Percentiles rank a stretch among this genome's conserved stretches.
Conservation (phyloP, 192 early-diverging fungal species). For the Linderina pennispora region DNA sequence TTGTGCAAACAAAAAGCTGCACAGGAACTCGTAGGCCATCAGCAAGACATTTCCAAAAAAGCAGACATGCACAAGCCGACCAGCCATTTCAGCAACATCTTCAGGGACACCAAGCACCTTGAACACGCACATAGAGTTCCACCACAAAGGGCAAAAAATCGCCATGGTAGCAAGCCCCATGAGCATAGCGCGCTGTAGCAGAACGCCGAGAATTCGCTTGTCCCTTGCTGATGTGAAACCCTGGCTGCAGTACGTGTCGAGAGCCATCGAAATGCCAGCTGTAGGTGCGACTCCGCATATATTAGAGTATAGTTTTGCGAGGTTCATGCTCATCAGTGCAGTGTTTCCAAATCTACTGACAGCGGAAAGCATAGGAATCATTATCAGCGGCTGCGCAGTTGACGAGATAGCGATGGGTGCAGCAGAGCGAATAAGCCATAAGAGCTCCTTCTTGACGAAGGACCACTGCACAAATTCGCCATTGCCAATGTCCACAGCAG, state of each 20-base stretch:
- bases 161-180: slow-evolving; percentile 58
- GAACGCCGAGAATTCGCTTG: slow-evolving; percentile 56
- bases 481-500: too few species aligned
- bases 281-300: slow-evolving; percentile 60
- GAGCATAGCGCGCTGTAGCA: slow-evolving; percentile 75
- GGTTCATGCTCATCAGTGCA: slow-evolving; percentile 62
- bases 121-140: slow-evolving; percentile 27
- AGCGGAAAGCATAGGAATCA: slow-evolving; percentile 37
- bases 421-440: too few species aligned
- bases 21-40: slow-evolving; percentile 74
- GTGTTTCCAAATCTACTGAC: slow-evolving; percentile 55
- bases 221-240: slow-evolving; percentile 62
- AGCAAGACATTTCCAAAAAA: slow-evolving; percentile 66
- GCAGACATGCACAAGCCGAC: slow-evolving; percentile 55
- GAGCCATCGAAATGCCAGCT: slow-evolving; percentile 60
- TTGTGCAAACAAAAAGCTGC: slow-evolving; percentile 83
- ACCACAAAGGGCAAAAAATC: slow-evolving; percentile 59
- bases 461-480: too few species aligned
- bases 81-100: slow-evolving; percentile 61
- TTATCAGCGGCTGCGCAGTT: slow-evolving; percentile 22
- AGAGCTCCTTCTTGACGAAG: too few species aligned
- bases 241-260: slow-evolving; percentile 74
- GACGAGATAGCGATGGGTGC: slow-evolving; percentile 32
- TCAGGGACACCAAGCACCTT: slow-evolving; percentile 40
- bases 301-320: slow-evolving; percentile 65